phyloP scores from a whole-genome alignment of 176 grass and related monocot species.

The Oropetium thomaeum region DNA sequence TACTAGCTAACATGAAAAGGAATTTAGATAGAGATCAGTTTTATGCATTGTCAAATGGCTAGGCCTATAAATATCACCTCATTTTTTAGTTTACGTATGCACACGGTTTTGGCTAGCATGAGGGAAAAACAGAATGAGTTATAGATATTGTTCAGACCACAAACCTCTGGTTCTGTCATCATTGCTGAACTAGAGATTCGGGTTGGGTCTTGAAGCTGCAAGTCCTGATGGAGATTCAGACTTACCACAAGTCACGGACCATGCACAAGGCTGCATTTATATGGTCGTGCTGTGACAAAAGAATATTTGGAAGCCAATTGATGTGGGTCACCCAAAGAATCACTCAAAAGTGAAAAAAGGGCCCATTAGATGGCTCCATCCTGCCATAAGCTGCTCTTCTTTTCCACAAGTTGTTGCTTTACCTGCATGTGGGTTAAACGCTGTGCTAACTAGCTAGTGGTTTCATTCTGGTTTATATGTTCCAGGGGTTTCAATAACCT shows the following conservation, averaged over 20 bases:
- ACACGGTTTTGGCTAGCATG: background rate
- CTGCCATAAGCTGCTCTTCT: constrained; percentile 8
- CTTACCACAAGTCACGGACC: constrained; percentile 7
- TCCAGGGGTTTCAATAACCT: background rate
- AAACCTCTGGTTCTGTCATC: constrained; percentile 45
- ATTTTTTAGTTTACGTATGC: background rate
- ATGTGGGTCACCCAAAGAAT: constrained; percentile 50
- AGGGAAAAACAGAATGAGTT: background rate
- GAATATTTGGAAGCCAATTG: constrained; percentile 44
- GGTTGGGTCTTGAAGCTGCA: constrained; percentile 7
- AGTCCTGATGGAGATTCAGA: background rate
- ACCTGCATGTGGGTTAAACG: background rate
- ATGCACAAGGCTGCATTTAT: constrained; percentile 33
- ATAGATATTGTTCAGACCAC: background rate
- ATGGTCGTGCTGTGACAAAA: constrained; percentile 25
- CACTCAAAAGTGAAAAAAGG: constrained; percentile 32
- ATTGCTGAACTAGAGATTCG: constrained; percentile 5
- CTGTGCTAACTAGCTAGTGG: background rate
- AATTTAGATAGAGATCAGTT: background rate
- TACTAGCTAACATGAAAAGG: background rate
- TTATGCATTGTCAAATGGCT: background rate
- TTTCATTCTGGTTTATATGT: background rate
- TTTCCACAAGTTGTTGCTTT: constrained; percentile 16
- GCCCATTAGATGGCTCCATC: constrained; percentile 4
- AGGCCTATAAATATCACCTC: background rate